Percentiles rank a stretch among this genome's conserved stretches.
phyloP scores from a whole-genome alignment of 306 rosid genomes.

The Dalbergia cultrata region DNA sequence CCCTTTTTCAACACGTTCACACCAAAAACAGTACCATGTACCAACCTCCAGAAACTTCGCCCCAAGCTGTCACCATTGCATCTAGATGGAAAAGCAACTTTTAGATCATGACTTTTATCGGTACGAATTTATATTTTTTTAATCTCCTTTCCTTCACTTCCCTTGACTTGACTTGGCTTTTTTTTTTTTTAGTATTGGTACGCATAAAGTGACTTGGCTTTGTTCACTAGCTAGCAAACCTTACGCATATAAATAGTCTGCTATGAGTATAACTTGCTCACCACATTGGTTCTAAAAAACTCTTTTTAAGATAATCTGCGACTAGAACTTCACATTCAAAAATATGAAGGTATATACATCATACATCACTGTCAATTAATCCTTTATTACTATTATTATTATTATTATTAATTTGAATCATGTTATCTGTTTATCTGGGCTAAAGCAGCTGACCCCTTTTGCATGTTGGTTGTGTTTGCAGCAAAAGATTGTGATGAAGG shows the following conservation, averaged over 20 bases:
- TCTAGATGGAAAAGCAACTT: not conserved
- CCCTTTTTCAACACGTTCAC: too few species aligned
- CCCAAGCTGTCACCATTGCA: too few species aligned
- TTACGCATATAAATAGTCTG: not conserved
- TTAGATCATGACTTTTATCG: not conserved
- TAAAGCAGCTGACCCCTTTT: not conserved
- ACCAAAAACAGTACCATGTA: not conserved
- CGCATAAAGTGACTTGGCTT: not conserved
- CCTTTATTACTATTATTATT: too few species aligned
- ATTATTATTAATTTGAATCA: not conserved
- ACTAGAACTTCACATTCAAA: not conserved
- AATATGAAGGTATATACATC: slow-evolving; percentile 47
- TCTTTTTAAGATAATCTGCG: not conserved
- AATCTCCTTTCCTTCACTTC: not conserved
- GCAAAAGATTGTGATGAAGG: slow-evolving; percentile 70
- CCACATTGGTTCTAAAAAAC: not conserved
- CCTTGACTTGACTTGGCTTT: slow-evolving; percentile 25
- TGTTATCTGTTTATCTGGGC: not conserved
- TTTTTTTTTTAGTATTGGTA: too few species aligned
- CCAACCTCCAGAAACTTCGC: not conserved
- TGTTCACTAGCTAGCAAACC: not conserved
- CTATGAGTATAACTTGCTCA: not conserved
- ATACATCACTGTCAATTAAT: not conserved
- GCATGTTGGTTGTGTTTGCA: slow-evolving; percentile 35
- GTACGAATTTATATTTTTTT: too few species aligned